Percentiles rank a stretch among this genome's conserved stretches.
Evolutionary conservation across 2,329 filamentous ascomycete species (phyloP).

Genomic region (Pseudogymnoascus sp.): DNA sequence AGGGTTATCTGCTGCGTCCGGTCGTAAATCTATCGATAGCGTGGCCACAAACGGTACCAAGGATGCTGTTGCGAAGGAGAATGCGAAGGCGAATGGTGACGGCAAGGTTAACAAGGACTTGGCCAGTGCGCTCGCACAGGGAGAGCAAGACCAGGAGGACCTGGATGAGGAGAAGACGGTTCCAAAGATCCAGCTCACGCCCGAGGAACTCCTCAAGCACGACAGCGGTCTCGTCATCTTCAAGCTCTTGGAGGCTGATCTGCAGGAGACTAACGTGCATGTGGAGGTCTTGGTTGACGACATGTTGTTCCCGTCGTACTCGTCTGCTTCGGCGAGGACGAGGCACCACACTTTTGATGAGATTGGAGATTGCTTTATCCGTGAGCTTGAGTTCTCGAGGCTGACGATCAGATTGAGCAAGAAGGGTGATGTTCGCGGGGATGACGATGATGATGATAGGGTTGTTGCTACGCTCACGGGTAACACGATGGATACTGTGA

Average conservation of each 20-base stretch:
- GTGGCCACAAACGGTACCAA: constrained; percentile 13
- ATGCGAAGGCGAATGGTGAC: constrained; percentile 32
- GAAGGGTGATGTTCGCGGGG: constrained; percentile 64
- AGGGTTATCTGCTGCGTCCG: neutral
- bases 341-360: constrained; percentile 73
- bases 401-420: constrained; percentile 81
- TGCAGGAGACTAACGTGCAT: constrained; percentile 65
- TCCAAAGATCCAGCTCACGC: constrained; percentile 69
- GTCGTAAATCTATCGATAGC: constrained; percentile 15
- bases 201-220: constrained; percentile 73
- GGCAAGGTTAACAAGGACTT: constrained; percentile 23
- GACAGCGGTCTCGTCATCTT: constrained; percentile 92
- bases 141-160: constrained; percentile 36
- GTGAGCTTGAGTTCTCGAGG: constrained; percentile 92
- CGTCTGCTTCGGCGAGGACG: constrained; percentile 64
- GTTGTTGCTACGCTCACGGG: constrained; percentile 76
- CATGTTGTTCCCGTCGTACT: constrained; percentile 83
- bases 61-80: constrained; percentile 17
- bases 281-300: constrained; percentile 92
- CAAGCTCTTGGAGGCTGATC: constrained; percentile 81
- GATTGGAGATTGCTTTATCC: constrained; percentile 89
- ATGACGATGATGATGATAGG: constrained; percentile 60
- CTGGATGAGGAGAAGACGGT: constrained; percentile 39
- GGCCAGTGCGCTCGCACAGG: constrained; percentile 22
- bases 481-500: constrained; percentile 77